These are phyloP conservation scores for Anthracocystis setariae DNA, from an alignment of 1,284 basidiomycete genomes.

Conservation along the genomic window DNA sequence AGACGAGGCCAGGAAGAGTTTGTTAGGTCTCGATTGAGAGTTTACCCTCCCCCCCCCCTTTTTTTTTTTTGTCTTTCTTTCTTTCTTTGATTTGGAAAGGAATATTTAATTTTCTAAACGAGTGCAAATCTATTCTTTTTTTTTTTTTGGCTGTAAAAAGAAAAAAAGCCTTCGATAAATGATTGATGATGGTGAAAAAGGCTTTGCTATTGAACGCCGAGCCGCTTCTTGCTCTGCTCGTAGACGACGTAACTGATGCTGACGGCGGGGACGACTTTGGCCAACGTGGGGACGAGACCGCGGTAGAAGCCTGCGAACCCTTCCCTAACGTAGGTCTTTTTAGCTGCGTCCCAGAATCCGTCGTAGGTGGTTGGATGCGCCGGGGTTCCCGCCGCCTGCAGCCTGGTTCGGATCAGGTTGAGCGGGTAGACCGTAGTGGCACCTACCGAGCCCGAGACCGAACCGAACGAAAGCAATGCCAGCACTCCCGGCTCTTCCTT, in stretches of 20 bases:
- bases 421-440: constrained; percentile 69
- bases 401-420: constrained; percentile 83
- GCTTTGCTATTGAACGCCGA: constrained; percentile 43
- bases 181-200: not conserved
- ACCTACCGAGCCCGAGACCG: constrained; percentile 68
- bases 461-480: constrained; percentile 68
- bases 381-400: constrained; percentile 86
- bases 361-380: constrained; percentile 73
- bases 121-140: too few species aligned
- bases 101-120: too few species aligned
- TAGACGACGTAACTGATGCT: constrained; percentile 67
- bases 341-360: constrained; percentile 85
- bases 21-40: constrained; percentile 26
- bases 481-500: constrained; percentile 69
- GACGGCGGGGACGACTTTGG: constrained; percentile 72
- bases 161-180: too few species aligned
- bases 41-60: too few species aligned
- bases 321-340: constrained; percentile 83
- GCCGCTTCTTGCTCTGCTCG: constrained; percentile 59
- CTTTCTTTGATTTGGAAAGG: too few species aligned
- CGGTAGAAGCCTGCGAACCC: constrained; percentile 96
- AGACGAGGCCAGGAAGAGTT: constrained; percentile 55
- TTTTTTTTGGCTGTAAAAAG: too few species aligned
- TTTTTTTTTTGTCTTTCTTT: too few species aligned
- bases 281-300: constrained; percentile 86